Percentiles rank a stretch among this genome's conserved stretches.
phyloP scores from a whole-genome alignment of 192 early-diverging fungal genomes.

The Backusella morwellensis region DNA sequence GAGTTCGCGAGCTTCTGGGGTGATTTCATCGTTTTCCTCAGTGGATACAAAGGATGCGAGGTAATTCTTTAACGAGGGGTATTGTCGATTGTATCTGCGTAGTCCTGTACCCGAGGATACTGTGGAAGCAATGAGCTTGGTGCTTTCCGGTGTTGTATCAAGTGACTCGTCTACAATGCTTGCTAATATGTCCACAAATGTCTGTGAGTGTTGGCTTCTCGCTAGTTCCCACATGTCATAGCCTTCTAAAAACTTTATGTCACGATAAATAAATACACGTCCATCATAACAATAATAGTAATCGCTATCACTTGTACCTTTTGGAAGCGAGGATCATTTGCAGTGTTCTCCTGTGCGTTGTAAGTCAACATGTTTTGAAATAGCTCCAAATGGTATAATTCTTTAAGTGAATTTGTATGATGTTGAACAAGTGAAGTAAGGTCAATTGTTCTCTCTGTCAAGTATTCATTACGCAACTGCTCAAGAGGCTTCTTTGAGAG shows the following conservation, averaged over 20 bases:
- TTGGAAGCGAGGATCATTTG: constrained; percentile 54
- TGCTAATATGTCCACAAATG: constrained; percentile 30
- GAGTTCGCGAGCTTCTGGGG: constrained; percentile 39
- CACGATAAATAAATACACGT: background rate
- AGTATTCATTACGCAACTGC: constrained; percentile 25
- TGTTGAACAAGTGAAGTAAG: constrained; percentile 47
- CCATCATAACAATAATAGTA: background rate
- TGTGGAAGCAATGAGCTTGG: background rate
- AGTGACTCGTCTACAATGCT: background rate
- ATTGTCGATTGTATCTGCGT: constrained; percentile 30
- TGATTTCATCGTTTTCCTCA: constrained; percentile 56
- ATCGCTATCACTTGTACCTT: constrained; percentile 13
- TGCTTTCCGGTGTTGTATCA: background rate
- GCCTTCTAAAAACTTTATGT: constrained; percentile 35
- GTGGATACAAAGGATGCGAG: constrained; percentile 54
- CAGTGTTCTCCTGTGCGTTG: constrained; percentile 48
- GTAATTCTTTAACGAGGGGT: constrained; percentile 41
- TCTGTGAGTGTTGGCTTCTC: constrained; percentile 41
- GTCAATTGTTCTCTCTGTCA: constrained; percentile 38
- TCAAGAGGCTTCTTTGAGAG: constrained; percentile 47
- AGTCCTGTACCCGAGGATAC: constrained; percentile 22
- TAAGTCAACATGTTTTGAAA: constrained; percentile 49
- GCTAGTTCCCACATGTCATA: constrained; percentile 50
- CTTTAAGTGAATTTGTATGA: constrained; percentile 53
- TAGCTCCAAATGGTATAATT: constrained; percentile 58